phyloP scores from a whole-genome alignment of 306 rosid genomes.

The Casuarina cunninghamiana region DNA sequence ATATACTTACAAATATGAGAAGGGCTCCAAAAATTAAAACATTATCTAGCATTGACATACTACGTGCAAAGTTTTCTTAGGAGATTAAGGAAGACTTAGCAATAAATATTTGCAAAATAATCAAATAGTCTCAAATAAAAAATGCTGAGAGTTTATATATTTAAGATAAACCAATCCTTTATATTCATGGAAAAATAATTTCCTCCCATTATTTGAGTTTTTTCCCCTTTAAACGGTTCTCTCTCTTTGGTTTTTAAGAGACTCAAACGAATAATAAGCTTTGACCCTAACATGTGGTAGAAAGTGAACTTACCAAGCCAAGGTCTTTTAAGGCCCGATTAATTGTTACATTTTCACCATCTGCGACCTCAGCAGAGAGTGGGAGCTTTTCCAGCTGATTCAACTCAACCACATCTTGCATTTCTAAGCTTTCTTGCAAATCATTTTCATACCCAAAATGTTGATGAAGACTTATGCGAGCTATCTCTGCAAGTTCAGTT shows the following conservation, averaged over 20 bases:
- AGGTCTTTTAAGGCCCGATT: constrained; percentile 51
- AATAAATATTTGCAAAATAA: too few relatives aligned
- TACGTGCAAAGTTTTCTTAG: not conserved
- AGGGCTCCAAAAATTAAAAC: not conserved
- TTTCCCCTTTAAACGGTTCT: too few relatives aligned
- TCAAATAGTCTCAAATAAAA: too few relatives aligned
- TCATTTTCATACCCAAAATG: constrained; percentile 47
- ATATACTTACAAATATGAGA: not conserved
- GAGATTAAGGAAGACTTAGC: too few relatives aligned
- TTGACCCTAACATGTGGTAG: not conserved
- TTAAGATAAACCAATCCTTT: too few relatives aligned
- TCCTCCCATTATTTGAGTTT: too few relatives aligned
- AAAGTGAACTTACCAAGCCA: constrained; percentile 56
- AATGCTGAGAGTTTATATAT: too few relatives aligned
- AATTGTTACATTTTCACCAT: constrained; percentile 20
- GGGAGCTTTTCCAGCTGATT: constrained; percentile 43
- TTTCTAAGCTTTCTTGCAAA: constrained; percentile 32
- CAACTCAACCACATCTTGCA: constrained; percentile 37
- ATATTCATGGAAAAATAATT: too few relatives aligned
- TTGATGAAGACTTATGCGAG: constrained; percentile 41
- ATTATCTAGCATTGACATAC: not conserved
- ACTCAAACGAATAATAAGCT: not conserved
- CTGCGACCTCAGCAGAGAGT: constrained; percentile 30
- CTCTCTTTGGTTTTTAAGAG: too few relatives aligned
- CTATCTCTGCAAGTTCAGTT: constrained; percentile 22